These are phyloP conservation scores for Yarrowia divulgata DNA, from an alignment of 805 yeast genomes.

Conservation along the genomic window DNA sequence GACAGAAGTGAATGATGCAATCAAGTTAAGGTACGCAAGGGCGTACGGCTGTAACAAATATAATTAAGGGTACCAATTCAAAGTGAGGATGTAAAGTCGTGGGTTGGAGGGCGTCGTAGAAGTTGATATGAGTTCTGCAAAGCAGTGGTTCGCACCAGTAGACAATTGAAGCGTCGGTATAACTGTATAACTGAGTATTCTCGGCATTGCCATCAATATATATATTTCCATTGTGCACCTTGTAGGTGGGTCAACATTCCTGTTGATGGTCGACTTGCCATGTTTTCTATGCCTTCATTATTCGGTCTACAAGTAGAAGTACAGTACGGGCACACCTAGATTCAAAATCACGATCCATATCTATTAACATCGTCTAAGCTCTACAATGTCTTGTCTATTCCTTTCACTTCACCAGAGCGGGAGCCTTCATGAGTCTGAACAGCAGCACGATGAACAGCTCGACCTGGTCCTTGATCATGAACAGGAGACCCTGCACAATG, in stretches of 20 bases:
- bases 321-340: too few relatives aligned
- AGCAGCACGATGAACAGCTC: constrained; percentile 49
- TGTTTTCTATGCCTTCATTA: too few relatives aligned
- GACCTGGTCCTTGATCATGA: constrained; percentile 78
- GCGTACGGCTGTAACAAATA: not conserved
- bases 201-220: too few relatives aligned
- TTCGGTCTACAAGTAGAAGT: too few relatives aligned
- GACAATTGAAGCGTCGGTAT: too few relatives aligned
- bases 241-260: not conserved
- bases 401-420: constrained; percentile 15
- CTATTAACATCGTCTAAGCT: constrained; percentile 36
- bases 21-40: not conserved
- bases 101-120: too few relatives aligned
- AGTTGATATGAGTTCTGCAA: too few relatives aligned
- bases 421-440: constrained; percentile 43
- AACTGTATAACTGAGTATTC: too few relatives aligned
- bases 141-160: too few relatives aligned
- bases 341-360: constrained; percentile 22
- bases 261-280: too few relatives aligned
- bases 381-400: constrained; percentile 23
- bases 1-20: constrained; percentile 22
- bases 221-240: not conserved
- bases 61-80: constrained; percentile 11
- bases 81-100: too few relatives aligned
- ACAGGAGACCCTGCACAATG: constrained; percentile 81